Conservation (phyloP, 2,329 filamentous ascomycete species). For the Arthroderma sp. region DNA sequence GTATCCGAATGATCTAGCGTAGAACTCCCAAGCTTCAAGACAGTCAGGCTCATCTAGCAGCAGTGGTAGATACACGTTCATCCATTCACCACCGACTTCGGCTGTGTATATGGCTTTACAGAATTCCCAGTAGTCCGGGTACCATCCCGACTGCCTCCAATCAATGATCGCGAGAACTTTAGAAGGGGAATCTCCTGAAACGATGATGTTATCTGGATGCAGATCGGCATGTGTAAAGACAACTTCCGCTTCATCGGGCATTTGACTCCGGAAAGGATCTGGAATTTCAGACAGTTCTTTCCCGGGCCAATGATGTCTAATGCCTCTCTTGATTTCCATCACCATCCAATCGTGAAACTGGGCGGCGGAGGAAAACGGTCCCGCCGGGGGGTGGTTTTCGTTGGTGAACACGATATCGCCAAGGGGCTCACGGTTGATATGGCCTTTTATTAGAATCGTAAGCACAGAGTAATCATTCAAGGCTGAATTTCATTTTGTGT, state of each 20-base stretch:
- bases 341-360: slow-evolving; percentile 21
- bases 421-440: slow-evolving; percentile 11
- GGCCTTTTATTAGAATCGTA: slow-evolving; percentile 8
- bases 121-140: slow-evolving; percentile 7
- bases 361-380: slow-evolving; percentile 18
- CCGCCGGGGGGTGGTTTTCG: slow-evolving; percentile 13
- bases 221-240: slow-evolving; percentile 25
- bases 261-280: slow-evolving; percentile 19
- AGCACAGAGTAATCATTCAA: not conserved
- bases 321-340: not conserved
- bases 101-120: slow-evolving; percentile 4
- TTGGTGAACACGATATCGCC: slow-evolving; percentile 15
- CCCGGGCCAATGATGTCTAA: slow-evolving; percentile 16
- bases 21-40: slow-evolving; percentile 6
- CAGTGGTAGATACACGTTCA: slow-evolving; percentile 2
- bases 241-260: slow-evolving; percentile 20
- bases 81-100: slow-evolving; percentile 2
- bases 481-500: not conserved
- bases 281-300: slow-evolving; percentile 15
- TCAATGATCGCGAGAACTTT: slow-evolving; percentile 16
- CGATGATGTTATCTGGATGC: slow-evolving; percentile 22
- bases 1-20: slow-evolving; percentile 4
- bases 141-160: slow-evolving; percentile 17
- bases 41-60: slow-evolving; percentile 2
- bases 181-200: slow-evolving; percentile 13